Conservation (phyloP, 345 rosid species). For the Heritiera fomes region DNA sequence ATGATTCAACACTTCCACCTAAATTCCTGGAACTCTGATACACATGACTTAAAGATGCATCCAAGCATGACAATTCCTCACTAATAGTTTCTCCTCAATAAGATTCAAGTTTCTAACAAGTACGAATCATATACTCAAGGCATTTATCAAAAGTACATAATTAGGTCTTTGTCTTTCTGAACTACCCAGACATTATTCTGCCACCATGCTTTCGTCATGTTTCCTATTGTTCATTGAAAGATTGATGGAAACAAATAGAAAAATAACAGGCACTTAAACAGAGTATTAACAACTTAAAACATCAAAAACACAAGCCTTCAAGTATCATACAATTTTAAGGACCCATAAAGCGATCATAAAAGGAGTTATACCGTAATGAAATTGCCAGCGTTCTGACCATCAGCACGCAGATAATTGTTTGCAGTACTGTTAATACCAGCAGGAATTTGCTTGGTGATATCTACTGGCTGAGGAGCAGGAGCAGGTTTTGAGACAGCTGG, state of each 20-base stretch:
- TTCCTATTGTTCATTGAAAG: background rate
- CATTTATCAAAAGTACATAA: background rate
- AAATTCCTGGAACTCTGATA: background rate
- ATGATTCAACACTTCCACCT: background rate
- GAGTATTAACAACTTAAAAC: background rate
- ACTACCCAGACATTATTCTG: background rate
- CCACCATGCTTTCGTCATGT: background rate
- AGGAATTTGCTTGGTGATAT: conserved; percentile 54
- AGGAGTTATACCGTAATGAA: conserved; percentile 60
- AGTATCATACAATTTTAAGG: background rate
- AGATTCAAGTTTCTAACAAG: background rate
- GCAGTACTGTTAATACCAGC: conserved; percentile 60
- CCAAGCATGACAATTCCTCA: background rate
- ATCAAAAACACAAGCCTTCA: background rate
- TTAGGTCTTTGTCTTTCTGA: background rate
- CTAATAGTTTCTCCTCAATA: background rate
- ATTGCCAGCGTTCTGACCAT: conserved; percentile 84
- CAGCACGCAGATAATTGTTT: conserved; percentile 70
- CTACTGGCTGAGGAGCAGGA: conserved; percentile 41
- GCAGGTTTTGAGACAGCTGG: conserved; percentile 40
- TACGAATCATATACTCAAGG: background rate
- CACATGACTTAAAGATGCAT: background rate
- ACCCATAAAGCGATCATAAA: background rate
- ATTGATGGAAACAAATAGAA: background rate
- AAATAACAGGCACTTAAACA: background rate